Evolutionary conservation across 345 rosid genomes (phyloP), one percentile per base, ranked within the genome.

Genomic region (Erodium maritimum): DNA sequence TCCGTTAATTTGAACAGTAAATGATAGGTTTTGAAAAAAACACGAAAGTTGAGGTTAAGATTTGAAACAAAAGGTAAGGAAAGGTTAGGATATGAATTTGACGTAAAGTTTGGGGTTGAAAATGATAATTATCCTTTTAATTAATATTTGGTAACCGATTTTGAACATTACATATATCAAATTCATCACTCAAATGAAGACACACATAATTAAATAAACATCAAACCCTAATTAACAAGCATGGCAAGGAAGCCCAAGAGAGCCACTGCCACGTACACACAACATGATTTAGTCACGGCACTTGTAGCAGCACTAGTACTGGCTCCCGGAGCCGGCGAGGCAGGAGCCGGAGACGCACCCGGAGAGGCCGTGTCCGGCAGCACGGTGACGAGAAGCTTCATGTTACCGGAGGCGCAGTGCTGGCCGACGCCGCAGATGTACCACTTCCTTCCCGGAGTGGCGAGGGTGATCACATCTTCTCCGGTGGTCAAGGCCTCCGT

Each of bases 381-480:
- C 48, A 42, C 48, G 17, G 48, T 42, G 14, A 42, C 48, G 48
- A 42, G 48, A 11, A 42, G 48, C 48, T 42, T 42, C 48, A 42
- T 42, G 48, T 42, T 42, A 2, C 48, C 48, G 48, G 48, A 7
- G 17, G 48, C 48, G 17, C 48, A 42, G 17, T 42, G 48, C 48
- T 42, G 8, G 48, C 14, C 48, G 3, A 42, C 48, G 17, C 48
- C 48, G 17, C 48, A 42, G 3, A 42, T 42, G 81, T 42, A 42
- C 48, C 48, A 42, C 48, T 42, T 42, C 17, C 48, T 42, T 12
- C 48, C 48, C 48, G 48, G 48, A 42, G 48, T 42, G 16, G 48
- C 48, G 1, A 42, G 48, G 17, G 48, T 42, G 1, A 42, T 42
- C 48, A 42, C 48, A 12, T 42, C 48, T 12, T 42, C 48, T 42